These are phyloP conservation scores for Evernia prunastri DNA, from an alignment of 495 filamentous ascomycete genomes.

Conservation along the genomic window DNA sequence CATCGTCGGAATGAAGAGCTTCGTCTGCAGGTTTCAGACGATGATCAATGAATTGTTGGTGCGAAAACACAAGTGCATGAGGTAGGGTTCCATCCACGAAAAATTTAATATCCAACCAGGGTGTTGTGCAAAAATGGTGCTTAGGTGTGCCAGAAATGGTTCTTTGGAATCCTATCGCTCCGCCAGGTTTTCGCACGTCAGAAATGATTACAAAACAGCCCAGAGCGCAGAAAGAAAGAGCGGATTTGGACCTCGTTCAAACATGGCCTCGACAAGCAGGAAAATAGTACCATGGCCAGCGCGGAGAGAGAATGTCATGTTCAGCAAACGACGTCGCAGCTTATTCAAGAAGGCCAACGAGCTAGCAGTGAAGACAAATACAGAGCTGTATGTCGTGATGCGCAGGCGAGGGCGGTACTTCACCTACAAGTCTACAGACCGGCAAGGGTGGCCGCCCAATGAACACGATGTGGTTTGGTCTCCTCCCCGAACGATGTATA, in stretches of 20 bases:
- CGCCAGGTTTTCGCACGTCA: too few relatives aligned
- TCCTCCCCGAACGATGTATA: not conserved
- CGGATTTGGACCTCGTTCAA: not conserved
- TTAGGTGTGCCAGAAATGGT: not conserved
- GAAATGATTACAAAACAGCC: not conserved
- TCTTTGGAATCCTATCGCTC: not conserved
- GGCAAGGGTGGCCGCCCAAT: conserved; percentile 1
- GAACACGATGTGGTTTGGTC: conserved; percentile 7
- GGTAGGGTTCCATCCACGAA: not conserved
- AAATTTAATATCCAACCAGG: not conserved
- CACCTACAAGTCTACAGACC: conserved; percentile 15
- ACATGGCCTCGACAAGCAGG: not conserved
- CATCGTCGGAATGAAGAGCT: conserved; percentile 10
- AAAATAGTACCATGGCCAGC: not conserved
- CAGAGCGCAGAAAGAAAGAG: not conserved
- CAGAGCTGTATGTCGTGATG: conserved; percentile 15
- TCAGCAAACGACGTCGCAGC: conserved; percentile 1
- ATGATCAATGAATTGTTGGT: not conserved
- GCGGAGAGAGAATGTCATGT: not conserved
- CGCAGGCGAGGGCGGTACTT: not conserved
- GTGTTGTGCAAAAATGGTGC: too few relatives aligned
- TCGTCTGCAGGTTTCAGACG: not conserved
- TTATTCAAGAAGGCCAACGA: conserved; percentile 15
- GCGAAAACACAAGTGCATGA: not conserved
- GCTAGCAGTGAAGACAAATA: not conserved